Evolutionary conservation across 257 asterid genomes (phyloP), one percentile per base, ranked within the genome.

Genomic region (Leonotis leonurus): DNA sequence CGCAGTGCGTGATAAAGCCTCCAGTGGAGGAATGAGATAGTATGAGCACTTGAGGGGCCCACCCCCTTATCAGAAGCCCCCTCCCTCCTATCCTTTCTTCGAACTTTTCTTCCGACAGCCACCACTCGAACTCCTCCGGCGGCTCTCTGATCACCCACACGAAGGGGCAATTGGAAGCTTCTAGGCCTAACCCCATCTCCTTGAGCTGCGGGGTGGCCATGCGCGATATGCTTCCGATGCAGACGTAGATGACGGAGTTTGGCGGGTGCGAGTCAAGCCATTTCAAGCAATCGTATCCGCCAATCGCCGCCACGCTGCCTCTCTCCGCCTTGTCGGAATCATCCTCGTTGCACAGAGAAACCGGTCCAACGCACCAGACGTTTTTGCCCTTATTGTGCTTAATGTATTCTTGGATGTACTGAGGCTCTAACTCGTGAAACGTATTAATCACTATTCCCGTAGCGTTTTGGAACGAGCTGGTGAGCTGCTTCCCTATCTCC

Each of bases 211-310:
- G 11, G 2, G 70, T 40, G 5, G 75, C 59, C 8, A 81, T 18
- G 12, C 75, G 64, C 4, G 83, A 51, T 29, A 81, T 16, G 75
- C 84, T 83, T 24, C 95, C 95, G 3, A 83, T 70, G 50, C 91
- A 79, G 6, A 22, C 81, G 37, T 73, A 86, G 3, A 86, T 8
- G 1, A 77, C 87, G 0, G 85, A 79, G 64, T 54, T 24, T 1
- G 73, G 45, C 17, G 54, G 45, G 1, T 39, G 64, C 0, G 66
- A 72, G 6, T 76, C 81, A 4, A 73, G 78, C 74, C 67, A 68
- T 49, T 63, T 56, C 58, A 73, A 5, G 60, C 78, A 73, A 0
- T 68, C 53, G 14, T 68, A 64, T 1, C 60, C 52, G 6, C 49
- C 64, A 3, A 68, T 68, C 0, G 78, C 65, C 10, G 78, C 64